These are phyloP conservation scores for Coemansia sp. DNA, from an alignment of 192 early-diverging fungal species.

Conservation along the genomic window DNA sequence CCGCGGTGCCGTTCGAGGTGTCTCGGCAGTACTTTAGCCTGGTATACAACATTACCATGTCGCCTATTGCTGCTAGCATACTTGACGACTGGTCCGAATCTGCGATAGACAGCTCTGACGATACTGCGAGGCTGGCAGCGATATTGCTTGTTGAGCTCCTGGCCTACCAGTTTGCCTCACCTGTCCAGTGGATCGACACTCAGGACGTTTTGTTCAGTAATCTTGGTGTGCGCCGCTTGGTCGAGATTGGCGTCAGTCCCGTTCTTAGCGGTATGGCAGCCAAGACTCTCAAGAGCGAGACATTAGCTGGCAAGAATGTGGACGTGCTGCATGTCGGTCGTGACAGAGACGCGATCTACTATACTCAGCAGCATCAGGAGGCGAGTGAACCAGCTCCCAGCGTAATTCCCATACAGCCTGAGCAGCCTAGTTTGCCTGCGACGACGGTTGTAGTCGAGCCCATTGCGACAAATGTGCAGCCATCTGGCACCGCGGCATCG, in stretches of 20 bases:
- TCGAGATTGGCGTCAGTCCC: slow-evolving; percentile 89
- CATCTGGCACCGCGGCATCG: slow-evolving; percentile 29
- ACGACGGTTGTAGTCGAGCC: slow-evolving; percentile 52
- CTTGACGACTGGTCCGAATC: slow-evolving; percentile 68
- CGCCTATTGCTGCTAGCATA: slow-evolving; percentile 65
- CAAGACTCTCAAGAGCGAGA: slow-evolving; percentile 34
- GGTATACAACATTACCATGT: slow-evolving; percentile 71
- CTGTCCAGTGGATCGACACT: slow-evolving; percentile 95
- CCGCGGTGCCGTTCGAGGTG: slow-evolving; percentile 85
- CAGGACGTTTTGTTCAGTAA: slow-evolving; percentile 79
- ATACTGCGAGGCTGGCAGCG: slow-evolving; percentile 69
- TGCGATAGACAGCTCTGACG: slow-evolving; percentile 57
- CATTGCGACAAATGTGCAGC: neutral
- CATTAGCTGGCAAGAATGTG: neutral
- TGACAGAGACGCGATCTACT: slow-evolving; percentile 24
- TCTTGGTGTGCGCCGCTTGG: slow-evolving; percentile 76
- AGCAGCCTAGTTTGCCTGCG: slow-evolving; percentile 38
- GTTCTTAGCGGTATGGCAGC: slow-evolving; percentile 86
- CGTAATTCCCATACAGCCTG: neutral
- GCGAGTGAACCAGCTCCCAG: neutral
- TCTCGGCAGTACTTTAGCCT: slow-evolving; percentile 75
- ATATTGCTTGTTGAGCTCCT: slow-evolving; percentile 83
- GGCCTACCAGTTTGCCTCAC: slow-evolving; percentile 91
- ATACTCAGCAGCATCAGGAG: neutral
- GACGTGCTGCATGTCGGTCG: slow-evolving; percentile 16